These are phyloP conservation scores for Phaeosphaeriaceae sp. DNA, from an alignment of 2,329 filamentous ascomycete genomes.

Conservation along the genomic window DNA sequence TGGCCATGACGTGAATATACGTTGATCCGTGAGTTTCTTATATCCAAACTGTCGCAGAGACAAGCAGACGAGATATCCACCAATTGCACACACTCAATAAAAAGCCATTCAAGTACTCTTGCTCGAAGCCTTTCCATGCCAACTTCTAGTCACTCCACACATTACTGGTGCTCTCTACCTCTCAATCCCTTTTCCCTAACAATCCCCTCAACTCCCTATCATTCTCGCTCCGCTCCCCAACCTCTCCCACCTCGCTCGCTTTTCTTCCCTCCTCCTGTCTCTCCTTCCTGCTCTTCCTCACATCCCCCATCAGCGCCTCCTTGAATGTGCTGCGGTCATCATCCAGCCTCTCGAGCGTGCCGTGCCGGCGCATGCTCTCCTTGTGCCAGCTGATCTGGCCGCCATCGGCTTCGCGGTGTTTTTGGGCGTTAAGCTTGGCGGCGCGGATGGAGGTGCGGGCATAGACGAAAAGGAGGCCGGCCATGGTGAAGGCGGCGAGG, in stretches of 20 bases:
- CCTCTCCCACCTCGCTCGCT: not conserved
- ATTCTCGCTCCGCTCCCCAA: not conserved
- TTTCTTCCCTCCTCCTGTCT: constrained; percentile 42
- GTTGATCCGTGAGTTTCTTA: too few relatives aligned
- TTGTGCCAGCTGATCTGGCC: constrained; percentile 63
- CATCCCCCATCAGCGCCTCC: constrained; percentile 42
- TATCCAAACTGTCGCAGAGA: too few relatives aligned
- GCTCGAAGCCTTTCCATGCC: too few relatives aligned
- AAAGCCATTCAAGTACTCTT: too few relatives aligned
- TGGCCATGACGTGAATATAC: too few relatives aligned
- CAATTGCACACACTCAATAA: too few relatives aligned
- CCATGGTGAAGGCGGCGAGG: constrained; percentile 69
- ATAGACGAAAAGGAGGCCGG: constrained; percentile 66
- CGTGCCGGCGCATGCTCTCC: constrained; percentile 62
- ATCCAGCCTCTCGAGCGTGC: constrained; percentile 55
- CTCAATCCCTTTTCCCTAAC: too few relatives aligned
- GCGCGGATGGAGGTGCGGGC: constrained; percentile 69
- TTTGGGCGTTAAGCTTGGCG: constrained; percentile 70
- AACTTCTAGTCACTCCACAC: too few relatives aligned
- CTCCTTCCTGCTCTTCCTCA: constrained; percentile 40
- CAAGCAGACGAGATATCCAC: too few relatives aligned
- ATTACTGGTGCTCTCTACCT: too few relatives aligned
- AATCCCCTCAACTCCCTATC: not conserved
- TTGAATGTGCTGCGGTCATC: constrained; percentile 40
- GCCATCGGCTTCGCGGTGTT: constrained; percentile 64